phyloP scores from a whole-genome alignment of 148 eudicot genomes.

The Diospyros lotus region DNA sequence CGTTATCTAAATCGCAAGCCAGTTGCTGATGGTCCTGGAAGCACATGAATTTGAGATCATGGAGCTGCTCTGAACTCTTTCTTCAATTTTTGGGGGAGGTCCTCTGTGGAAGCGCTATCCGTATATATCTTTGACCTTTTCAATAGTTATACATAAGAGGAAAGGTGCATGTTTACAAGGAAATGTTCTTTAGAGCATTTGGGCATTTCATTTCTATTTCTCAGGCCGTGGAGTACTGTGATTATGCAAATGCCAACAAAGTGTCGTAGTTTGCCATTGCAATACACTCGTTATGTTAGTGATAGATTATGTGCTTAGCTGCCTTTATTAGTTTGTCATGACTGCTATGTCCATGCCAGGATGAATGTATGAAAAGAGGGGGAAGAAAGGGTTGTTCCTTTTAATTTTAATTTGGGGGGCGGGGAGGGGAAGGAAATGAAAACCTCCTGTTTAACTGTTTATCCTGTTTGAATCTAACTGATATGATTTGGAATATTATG shows the following conservation, averaged over 20 bases:
- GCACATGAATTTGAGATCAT: slow-evolving; percentile 34
- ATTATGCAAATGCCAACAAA: background rate
- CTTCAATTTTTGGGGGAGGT: background rate
- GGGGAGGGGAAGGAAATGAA: too few relatives aligned
- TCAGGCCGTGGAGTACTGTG: background rate
- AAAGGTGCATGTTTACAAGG: background rate
- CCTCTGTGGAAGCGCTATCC: slow-evolving; percentile 6
- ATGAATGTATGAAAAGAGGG: too few relatives aligned
- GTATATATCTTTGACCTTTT: slow-evolving; percentile 8
- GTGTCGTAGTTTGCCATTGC: background rate
- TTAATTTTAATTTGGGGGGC: too few relatives aligned
- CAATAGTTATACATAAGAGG: background rate
- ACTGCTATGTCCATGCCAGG: too few relatives aligned
- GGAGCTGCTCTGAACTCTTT: slow-evolving; percentile 8
- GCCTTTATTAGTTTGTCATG: too few relatives aligned
- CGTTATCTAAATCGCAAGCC: slow-evolving; percentile 86
- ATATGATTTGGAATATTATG: too few relatives aligned
- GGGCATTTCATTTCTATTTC: background rate
- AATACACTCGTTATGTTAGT: background rate
- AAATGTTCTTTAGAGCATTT: slow-evolving; percentile 1
- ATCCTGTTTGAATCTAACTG: too few relatives aligned
- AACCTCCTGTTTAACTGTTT: too few relatives aligned
- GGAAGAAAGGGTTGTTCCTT: too few relatives aligned
- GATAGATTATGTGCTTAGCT: background rate
- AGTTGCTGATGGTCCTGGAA: slow-evolving; percentile 54